Evolutionary conservation across 768 basidiomycete species (phyloP).

Genomic region (Amanita thiersii): DNA sequence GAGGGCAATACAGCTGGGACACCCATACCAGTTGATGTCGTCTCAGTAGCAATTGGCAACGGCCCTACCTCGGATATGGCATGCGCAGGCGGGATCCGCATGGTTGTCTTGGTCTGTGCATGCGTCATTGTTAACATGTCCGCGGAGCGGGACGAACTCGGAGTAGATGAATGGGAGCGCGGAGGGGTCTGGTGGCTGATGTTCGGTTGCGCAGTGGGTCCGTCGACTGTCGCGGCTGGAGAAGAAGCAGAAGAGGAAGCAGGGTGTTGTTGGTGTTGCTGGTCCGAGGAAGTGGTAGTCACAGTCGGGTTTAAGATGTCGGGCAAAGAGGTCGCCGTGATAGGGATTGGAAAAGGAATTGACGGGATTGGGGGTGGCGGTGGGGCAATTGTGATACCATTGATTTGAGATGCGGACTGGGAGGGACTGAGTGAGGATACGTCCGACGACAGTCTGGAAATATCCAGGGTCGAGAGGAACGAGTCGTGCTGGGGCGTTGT

Average conservation of each 20-base stretch:
- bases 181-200: conserved; percentile 1
- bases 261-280: too few species aligned
- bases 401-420: conserved; percentile 64
- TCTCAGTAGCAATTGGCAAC: conserved; percentile 17
- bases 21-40: too few species aligned
- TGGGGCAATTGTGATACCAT: conserved; percentile 10
- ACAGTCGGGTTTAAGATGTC: too few species aligned
- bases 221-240: too few species aligned
- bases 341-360: conserved; percentile 3
- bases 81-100: conserved; percentile 44
- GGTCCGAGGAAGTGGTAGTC: too few species aligned
- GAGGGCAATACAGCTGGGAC: conserved; percentile 3
- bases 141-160: too few species aligned
- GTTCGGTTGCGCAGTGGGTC: too few species aligned
- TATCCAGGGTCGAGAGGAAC: conserved; percentile 9
- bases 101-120: conserved; percentile 11
- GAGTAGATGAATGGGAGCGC: not conserved
- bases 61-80: conserved; percentile 31
- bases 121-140: not conserved
- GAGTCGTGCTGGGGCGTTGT: too few species aligned
- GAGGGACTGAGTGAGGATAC: conserved; percentile 67
- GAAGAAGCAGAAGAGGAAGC: too few species aligned
- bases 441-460: conserved; percentile 34
- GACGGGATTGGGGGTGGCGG: conserved; percentile 9
- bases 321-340: not conserved